phyloP scores from a whole-genome alignment of 371 early-diverging fungal genomes.

The Enterocytospora artemiae region DNA sequence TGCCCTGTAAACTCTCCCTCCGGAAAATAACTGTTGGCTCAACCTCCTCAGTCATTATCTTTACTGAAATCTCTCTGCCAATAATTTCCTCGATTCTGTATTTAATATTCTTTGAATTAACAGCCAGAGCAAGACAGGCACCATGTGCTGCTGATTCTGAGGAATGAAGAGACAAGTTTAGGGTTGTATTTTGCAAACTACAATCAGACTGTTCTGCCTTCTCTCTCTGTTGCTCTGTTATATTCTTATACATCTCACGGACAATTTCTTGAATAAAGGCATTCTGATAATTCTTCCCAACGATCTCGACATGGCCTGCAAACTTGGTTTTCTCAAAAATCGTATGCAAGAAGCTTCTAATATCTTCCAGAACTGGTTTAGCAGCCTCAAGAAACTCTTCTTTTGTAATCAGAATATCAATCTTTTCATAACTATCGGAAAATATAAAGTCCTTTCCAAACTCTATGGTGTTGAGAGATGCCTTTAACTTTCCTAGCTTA shows the following conservation, averaged over 20 bases:
- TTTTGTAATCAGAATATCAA: conserved; percentile 27
- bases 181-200: too few relatives aligned
- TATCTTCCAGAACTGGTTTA: conserved; percentile 15
- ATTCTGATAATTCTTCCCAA: conserved; percentile 43
- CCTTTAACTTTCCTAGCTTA: conserved; percentile 37
- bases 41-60: background rate
- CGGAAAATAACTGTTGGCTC: conserved; percentile 31
- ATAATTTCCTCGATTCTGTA: conserved; percentile 34
- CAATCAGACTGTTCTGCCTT: too few relatives aligned
- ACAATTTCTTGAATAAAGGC: conserved; percentile 39
- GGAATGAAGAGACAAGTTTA: conserved; percentile 19
- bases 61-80: conserved; percentile 19
- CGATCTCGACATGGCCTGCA: conserved; percentile 27
- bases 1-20: conserved; percentile 1
- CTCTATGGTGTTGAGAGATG: conserved; percentile 33
- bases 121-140: conserved; percentile 34
- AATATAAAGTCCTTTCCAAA: conserved; percentile 15
- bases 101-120: conserved; percentile 13
- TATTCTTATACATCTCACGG: too few relatives aligned
- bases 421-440: conserved; percentile 17
- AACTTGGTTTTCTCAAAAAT: conserved; percentile 14
- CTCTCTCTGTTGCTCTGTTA: too few relatives aligned
- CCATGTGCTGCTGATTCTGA: conserved; percentile 39
- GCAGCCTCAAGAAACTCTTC: conserved; percentile 31
- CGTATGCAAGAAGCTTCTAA: conserved; percentile 30